Conservation (phyloP, 805 yeast species). For the Cyberlindnera mississippiensis region DNA sequence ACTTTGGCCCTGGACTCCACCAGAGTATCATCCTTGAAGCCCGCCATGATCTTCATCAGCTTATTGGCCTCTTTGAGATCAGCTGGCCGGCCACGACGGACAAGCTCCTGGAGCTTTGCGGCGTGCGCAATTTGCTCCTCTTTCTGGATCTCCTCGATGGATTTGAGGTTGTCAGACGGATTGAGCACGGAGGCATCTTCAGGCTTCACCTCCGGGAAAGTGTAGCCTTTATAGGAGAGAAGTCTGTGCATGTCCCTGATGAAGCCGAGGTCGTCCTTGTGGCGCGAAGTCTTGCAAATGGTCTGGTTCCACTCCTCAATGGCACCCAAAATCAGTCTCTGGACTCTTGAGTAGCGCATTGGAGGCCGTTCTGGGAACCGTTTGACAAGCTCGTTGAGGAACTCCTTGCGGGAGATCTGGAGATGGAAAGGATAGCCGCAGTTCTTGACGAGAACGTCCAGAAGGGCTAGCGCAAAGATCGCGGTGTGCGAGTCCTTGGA, state of each 20-base stretch:
- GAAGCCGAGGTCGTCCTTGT: slow-evolving; percentile 87
- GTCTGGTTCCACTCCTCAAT: slow-evolving; percentile 98
- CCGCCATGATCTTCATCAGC: slow-evolving; percentile 97
- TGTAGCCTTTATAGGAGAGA: slow-evolving; percentile 83
- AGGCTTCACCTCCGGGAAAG: slow-evolving; percentile 84
- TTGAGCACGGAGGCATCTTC: slow-evolving; percentile 93
- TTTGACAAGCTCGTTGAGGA: slow-evolving; percentile 87
- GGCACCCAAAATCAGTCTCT: slow-evolving; percentile 78
- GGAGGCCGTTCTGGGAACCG: slow-evolving; percentile 96
- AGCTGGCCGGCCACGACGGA: slow-evolving; percentile 91
- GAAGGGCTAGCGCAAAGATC: slow-evolving; percentile 71
- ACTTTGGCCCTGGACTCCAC: slow-evolving; percentile 69
- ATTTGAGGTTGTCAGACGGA: slow-evolving; percentile 81
- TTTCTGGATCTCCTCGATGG: slow-evolving; percentile 83
- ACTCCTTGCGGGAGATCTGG: slow-evolving; percentile 92
- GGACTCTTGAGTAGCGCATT: slow-evolving; percentile 73
- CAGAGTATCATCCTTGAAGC: slow-evolving; percentile 78
- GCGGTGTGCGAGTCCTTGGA: slow-evolving; percentile 81
- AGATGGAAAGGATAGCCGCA: slow-evolving; percentile 97
- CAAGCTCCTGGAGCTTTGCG: slow-evolving; percentile 92
- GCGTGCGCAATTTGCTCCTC: slow-evolving; percentile 92
- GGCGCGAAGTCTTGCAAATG: slow-evolving; percentile 81
- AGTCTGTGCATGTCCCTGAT: slow-evolving; percentile 95
- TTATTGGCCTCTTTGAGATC: slow-evolving; percentile 96
- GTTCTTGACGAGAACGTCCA: slow-evolving; percentile 91